A percentile compares a stretch with the other conserved stretches of the same genome.
phyloP scores from a whole-genome alignment of 192 early-diverging fungal species.

The Entomortierella chlamydospora region DNA sequence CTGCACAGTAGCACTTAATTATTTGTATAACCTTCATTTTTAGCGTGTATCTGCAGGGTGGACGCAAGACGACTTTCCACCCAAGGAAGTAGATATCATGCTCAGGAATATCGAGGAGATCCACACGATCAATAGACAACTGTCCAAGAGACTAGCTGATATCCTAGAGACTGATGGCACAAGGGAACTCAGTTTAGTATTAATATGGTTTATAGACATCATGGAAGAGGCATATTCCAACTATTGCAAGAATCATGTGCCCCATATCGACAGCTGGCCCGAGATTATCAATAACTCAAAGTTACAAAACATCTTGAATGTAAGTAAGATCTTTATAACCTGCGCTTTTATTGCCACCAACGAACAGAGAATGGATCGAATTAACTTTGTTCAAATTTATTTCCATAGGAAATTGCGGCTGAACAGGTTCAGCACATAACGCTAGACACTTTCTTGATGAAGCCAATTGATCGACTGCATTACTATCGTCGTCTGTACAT shows the following conservation, averaged over 20 bases:
- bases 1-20: too few relatives aligned
- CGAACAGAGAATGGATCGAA: too few relatives aligned
- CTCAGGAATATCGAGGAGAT: slow-evolving; percentile 58
- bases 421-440: slow-evolving; percentile 57
- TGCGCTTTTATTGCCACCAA: background rate
- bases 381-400: too few relatives aligned
- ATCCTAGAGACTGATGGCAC: slow-evolving; percentile 6
- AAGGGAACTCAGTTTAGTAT: background rate
- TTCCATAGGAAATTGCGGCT: slow-evolving; percentile 58
- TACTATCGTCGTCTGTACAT: slow-evolving; percentile 68
- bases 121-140: slow-evolving; percentile 55
- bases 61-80: slow-evolving; percentile 58
- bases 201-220: slow-evolving; percentile 56
- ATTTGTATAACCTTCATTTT: background rate
- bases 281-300: slow-evolving; percentile 59
- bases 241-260: slow-evolving; percentile 59
- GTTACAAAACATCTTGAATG: slow-evolving; percentile 56
- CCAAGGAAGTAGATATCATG: slow-evolving; percentile 61
- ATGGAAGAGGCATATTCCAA: slow-evolving; percentile 67
- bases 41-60: slow-evolving; percentile 64
- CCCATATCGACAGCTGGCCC: slow-evolving; percentile 56
- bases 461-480: slow-evolving; percentile 62
- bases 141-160: slow-evolving; percentile 28
- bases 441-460: slow-evolving; percentile 63
- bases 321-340: slow-evolving; percentile 22